Percentiles rank a stretch among this genome's conserved stretches.
Evolutionary conservation across 176 grass and related monocot species (phyloP).

Genomic region (Rhynchospora tenuis): DNA sequence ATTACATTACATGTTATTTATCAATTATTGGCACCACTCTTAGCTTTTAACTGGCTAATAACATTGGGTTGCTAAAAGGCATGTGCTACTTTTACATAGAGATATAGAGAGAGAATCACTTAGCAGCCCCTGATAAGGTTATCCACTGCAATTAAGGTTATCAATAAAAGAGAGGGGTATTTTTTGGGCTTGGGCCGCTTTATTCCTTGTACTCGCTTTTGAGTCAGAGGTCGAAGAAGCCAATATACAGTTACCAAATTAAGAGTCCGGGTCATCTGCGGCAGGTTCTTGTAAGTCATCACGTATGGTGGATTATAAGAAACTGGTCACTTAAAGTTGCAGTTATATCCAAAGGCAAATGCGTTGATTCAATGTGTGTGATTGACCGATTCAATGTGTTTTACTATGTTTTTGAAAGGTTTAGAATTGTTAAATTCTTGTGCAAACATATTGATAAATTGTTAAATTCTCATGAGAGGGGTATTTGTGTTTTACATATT

Average conservation of each 20-base stretch:
- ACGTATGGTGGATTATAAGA: background rate
- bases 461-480: too few relatives aligned
- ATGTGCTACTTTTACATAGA: background rate
- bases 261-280: background rate
- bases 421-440: too few relatives aligned
- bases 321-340: background rate
- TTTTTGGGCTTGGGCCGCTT: slow-evolving; percentile 8
- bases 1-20: background rate
- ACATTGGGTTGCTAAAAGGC: background rate
- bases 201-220: slow-evolving; percentile 1
- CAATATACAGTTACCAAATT: background rate
- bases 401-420: too few relatives aligned
- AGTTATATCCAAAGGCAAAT: too few relatives aligned
- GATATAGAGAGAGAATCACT: background rate
- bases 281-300: background rate
- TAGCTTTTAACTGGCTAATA: background rate
- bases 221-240: background rate
- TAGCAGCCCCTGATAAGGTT: too few relatives aligned
- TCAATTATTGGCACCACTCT: background rate
- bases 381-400: too few relatives aligned
- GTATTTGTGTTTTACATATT: too few relatives aligned
- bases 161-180: background rate
- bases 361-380: too few relatives aligned
- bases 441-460: too few relatives aligned
- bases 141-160: too few relatives aligned